Conservation (phyloP, 192 early-diverging fungal species). For the Cetraspora pellucida region DNA sequence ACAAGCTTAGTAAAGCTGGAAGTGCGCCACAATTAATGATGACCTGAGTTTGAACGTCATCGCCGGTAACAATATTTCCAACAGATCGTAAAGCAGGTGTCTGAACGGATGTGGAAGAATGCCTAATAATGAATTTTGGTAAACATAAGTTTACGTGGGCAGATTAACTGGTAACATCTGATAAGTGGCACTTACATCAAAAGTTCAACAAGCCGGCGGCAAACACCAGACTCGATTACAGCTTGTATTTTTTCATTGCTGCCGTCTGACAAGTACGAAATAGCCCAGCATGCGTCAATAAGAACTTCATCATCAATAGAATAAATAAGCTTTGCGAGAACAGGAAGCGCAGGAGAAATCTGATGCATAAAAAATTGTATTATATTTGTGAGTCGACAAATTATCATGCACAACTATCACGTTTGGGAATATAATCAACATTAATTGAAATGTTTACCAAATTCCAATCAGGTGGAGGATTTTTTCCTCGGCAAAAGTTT, state of each 20-base stretch:
- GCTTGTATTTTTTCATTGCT: constrained; percentile 97
- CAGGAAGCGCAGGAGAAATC: constrained; percentile 85
- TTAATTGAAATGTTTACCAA: constrained; percentile 48
- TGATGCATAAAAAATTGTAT: constrained; percentile 38
- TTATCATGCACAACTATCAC: not conserved
- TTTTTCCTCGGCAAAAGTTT: constrained; percentile 99
- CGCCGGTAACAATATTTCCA: constrained; percentile 99
- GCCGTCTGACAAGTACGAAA: constrained; percentile 99
- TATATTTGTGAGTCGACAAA: constrained; percentile 14
- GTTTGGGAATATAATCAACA: not conserved
- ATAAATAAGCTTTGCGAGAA: constrained; percentile 89
- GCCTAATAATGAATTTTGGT: constrained; percentile 33
- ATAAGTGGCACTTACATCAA: constrained; percentile 53
- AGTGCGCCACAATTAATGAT: constrained; percentile 91
- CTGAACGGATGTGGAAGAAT: constrained; percentile 86
- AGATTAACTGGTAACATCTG: not conserved
- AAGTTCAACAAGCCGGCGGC: constrained; percentile 91
- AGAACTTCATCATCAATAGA: constrained; percentile 92
- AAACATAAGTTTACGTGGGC: not conserved
- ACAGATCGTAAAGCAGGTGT: constrained; percentile 96
- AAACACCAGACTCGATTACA: constrained; percentile 94
- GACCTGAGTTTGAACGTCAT: constrained; percentile 96
- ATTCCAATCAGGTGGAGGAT: constrained; percentile 90
- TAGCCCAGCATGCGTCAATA: constrained; percentile 99
- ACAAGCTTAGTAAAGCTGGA: constrained; percentile 75